Evolutionary conservation across 2,329 filamentous ascomycete genomes (phyloP).

Genomic region (Pseudonectria foliicola): DNA sequence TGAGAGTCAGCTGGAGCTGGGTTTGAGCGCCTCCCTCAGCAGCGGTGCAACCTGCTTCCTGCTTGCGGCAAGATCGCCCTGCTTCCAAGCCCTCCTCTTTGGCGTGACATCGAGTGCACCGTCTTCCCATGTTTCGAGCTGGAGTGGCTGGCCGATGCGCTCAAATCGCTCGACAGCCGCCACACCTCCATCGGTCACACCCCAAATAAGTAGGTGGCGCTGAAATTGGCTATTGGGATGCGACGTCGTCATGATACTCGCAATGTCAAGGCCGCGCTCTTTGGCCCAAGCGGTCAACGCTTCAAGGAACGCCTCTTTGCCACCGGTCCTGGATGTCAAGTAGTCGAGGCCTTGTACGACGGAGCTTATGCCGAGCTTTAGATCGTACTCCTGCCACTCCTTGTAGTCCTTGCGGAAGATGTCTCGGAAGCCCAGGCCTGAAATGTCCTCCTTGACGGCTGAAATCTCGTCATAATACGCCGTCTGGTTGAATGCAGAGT

Average conservation of each 20-base stretch:
- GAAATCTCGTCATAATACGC: slow-evolving; percentile 54
- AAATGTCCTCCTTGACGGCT: slow-evolving; percentile 61
- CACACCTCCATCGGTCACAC: slow-evolving; percentile 41
- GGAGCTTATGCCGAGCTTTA: slow-evolving; percentile 60
- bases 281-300: slow-evolving; percentile 45
- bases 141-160: slow-evolving; percentile 40
- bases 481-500: slow-evolving; percentile 41
- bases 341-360: slow-evolving; percentile 57
- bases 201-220: slow-evolving; percentile 64
- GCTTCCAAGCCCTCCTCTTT: slow-evolving; percentile 59
- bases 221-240: slow-evolving; percentile 48
- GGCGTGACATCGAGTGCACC: slow-evolving; percentile 38
- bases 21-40: slow-evolving; percentile 48
- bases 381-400: slow-evolving; percentile 55
- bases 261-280: slow-evolving; percentile 55
- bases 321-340: slow-evolving; percentile 46
- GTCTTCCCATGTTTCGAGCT: slow-evolving; percentile 47
- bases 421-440: slow-evolving; percentile 52
- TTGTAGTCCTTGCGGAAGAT: slow-evolving; percentile 81
- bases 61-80: slow-evolving; percentile 54
- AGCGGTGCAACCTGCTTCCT: slow-evolving; percentile 65
- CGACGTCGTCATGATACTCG: slow-evolving; percentile 63
- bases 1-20: slow-evolving; percentile 6
- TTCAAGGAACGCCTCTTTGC: slow-evolving; percentile 37
- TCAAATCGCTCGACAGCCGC: slow-evolving; percentile 50